A percentile compares a stretch with the other conserved stretches of the same genome.
phyloP scores from a whole-genome alignment of 1,139 yeast species.

The Kurtzmaniella quercitrusa region DNA sequence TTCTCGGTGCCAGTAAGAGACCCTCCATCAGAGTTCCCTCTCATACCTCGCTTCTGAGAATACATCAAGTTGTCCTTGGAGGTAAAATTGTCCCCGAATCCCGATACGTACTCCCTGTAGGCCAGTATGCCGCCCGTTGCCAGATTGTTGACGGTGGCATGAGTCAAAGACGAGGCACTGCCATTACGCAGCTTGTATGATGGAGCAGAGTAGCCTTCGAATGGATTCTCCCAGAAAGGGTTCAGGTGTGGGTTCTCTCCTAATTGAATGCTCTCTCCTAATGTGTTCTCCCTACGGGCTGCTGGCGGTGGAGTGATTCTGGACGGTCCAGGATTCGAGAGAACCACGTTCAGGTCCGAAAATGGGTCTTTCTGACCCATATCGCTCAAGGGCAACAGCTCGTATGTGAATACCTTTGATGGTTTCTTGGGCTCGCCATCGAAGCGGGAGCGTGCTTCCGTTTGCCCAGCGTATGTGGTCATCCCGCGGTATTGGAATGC shows the following conservation, averaged over 20 bases:
- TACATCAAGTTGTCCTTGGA: not conserved
- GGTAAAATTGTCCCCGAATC: not conserved
- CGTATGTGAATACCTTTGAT: not conserved
- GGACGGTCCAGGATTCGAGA: not conserved
- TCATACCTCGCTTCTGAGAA: not conserved
- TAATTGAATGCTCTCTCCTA: too few species aligned
- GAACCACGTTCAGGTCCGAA: not conserved
- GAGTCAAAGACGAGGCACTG: not conserved
- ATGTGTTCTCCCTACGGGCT: not conserved
- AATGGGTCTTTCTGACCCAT: not conserved
- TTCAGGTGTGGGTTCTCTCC: not conserved
- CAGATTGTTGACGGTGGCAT: not conserved
- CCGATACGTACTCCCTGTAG: not conserved
- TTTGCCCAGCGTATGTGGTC: not conserved
- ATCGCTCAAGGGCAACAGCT: slow-evolving; percentile 1
- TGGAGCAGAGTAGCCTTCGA: not conserved
- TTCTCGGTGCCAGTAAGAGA: not conserved
- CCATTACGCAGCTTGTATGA: not conserved
- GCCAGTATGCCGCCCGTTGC: not conserved
- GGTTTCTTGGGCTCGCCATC: not conserved
- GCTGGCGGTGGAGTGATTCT: not conserved
- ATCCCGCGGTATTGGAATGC: slow-evolving; percentile 9
- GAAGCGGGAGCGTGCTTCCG: not conserved
- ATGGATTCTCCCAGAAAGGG: not conserved
- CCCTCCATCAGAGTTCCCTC: not conserved